Conservation (phyloP, 1,284 basidiomycete genomes). For the Cystobasidium pallidum region DNA sequence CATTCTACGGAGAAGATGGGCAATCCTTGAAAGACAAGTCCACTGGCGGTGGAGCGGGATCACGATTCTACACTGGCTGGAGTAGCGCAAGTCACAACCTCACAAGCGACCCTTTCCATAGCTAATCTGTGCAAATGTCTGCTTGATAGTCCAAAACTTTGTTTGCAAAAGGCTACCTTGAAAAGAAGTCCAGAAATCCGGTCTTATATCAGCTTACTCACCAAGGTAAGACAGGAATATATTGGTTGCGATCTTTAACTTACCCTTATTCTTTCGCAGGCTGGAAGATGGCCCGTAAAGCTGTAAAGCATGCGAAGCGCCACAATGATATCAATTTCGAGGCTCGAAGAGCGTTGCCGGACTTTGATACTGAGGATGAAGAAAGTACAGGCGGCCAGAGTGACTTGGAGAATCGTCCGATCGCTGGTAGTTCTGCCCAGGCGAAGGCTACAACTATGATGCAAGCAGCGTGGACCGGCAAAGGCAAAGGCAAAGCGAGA, state of each 20-base stretch:
- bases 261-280: background rate
- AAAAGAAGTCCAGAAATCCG: constrained; percentile 34
- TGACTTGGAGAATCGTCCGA: constrained; percentile 20
- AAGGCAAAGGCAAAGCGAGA: constrained; percentile 19
- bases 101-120: too few species aligned
- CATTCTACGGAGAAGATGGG: constrained; percentile 36
- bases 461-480: background rate
- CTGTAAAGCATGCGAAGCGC: constrained; percentile 20
- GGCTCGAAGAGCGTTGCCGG: constrained; percentile 27
- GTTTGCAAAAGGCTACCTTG: constrained; percentile 19
- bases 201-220: constrained; percentile 29
- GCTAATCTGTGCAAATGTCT: too few species aligned
- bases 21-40: constrained; percentile 29
- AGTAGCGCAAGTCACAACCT: constrained; percentile 12
- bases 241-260: background rate
- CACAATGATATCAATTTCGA: constrained; percentile 34
- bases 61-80: constrained; percentile 30
- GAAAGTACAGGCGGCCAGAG: constrained; percentile 9
- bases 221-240: background rate
- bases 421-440: background rate
- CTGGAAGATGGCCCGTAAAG: constrained; percentile 40
- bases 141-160: constrained; percentile 9
- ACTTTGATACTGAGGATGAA: constrained; percentile 23
- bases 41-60: background rate
- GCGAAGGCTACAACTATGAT: background rate